Percentiles rank a stretch among this genome's conserved stretches.
Conservation (phyloP, 352 stramenopile species). For the Globisporangium paddicum region DNA sequence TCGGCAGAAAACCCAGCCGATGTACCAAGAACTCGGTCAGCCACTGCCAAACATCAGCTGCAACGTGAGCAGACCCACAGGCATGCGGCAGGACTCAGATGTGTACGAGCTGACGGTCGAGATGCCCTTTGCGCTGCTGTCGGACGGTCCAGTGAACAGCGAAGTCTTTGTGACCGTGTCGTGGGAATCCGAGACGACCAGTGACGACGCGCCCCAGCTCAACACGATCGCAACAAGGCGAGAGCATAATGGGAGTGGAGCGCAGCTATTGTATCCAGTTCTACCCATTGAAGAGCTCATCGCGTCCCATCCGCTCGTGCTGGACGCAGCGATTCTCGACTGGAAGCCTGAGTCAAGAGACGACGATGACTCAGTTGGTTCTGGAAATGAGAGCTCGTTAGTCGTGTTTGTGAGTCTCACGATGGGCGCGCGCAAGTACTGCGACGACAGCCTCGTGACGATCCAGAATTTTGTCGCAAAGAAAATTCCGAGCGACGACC, state of each 20-base stretch:
- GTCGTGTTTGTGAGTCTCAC: slow-evolving; percentile 6
- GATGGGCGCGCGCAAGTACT: slow-evolving; percentile 11
- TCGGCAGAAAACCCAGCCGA: background rate
- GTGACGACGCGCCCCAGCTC: slow-evolving; percentile 3
- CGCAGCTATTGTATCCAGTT: background rate
- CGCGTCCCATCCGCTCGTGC: slow-evolving; percentile 23
- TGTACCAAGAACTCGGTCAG: slow-evolving; percentile 10
- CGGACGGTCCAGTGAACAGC: background rate
- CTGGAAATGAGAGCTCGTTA: background rate
- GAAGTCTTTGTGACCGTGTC: slow-evolving; percentile 12
- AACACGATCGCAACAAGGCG: slow-evolving; percentile 1
- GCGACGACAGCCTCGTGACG: slow-evolving; percentile 12
- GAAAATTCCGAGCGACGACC: slow-evolving; percentile 1
- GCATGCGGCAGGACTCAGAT: background rate
- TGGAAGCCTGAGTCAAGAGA: background rate
- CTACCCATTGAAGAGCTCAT: slow-evolving; percentile 24
- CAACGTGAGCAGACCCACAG: background rate
- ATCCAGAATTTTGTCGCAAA: slow-evolving; percentile 14
- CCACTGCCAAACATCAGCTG: slow-evolving; percentile 1
- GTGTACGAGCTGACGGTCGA: slow-evolving; percentile 8
- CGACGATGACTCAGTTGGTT: background rate
- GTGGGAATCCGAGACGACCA: slow-evolving; percentile 6
- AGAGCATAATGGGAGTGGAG: background rate
- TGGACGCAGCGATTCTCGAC: slow-evolving; percentile 13
- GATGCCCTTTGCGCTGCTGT: background rate